Evolutionary conservation across 805 yeast species (phyloP), one percentile per base, ranked within the genome.

Genomic region (Cyberlindnera euphorbiae): DNA sequence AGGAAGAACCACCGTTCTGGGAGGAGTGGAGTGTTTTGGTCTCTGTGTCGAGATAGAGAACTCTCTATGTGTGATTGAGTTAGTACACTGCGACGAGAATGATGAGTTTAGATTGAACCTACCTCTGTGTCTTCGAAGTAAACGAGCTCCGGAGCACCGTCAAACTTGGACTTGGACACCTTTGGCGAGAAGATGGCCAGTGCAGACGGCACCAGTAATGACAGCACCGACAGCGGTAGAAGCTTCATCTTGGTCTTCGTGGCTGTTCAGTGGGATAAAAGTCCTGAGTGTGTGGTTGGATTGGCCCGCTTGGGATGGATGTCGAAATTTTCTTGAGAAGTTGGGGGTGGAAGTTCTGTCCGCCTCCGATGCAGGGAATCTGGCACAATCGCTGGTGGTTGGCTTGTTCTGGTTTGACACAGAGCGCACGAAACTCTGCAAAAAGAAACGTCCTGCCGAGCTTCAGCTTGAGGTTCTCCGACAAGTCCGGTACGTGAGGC

Each of bases 1-100:
- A 78, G 1, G 56, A 41, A 4, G 37, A 53, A 14, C 77, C 79
- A 28, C 66, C 71, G 46, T 79, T 72, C 17, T 45, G 53, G 6
- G 82, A 75, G 3, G 65, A 46, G 51, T 62, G 67, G 11, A 75
- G 33, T 23, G 50, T 49, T 5, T 60, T 59, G 1, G 63, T 33
- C n/a, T 32, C 31, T 11, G 38, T 42, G 26, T 52, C 57, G 10
- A 51, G 36, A 19, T 46, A 49, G 3, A 41, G 33, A 8, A 51
- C 35, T 21, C 34, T 33, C 45, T 26, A 15, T 46, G 16, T 10
- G 4, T 11, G 14, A n/a, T 16, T 8, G 10, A 23, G 44, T 34
- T 38, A 46, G 40, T 39, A n/a, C n/a, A 26, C 7, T 29, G 17
- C 7, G 31, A n/a, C 15, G 4, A 11, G 9, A 17, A 15, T 5